Evolutionary conservation across 345 rosid species (phyloP).

Genomic region (Euclidium syriacum): DNA sequence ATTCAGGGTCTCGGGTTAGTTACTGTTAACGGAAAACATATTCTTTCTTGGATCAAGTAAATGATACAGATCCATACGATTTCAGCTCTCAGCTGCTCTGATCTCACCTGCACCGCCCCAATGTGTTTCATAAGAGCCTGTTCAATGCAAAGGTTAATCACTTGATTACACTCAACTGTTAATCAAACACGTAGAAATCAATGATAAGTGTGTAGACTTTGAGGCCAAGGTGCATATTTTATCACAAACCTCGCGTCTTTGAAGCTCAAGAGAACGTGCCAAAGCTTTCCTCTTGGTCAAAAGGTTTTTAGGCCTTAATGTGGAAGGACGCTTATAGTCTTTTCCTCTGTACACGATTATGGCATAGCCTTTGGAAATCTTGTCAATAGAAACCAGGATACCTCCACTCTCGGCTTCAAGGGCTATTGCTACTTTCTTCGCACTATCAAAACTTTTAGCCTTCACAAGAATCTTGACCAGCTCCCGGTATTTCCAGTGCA

Average conservation of each 20-base stretch:
- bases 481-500: slow-evolving; percentile 96
- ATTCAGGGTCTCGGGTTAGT: slow-evolving; percentile 11
- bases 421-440: slow-evolving; percentile 73
- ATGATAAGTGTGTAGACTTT: neutral
- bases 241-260: slow-evolving; percentile 66
- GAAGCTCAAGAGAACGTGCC: slow-evolving; percentile 94
- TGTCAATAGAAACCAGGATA: slow-evolving; percentile 82
- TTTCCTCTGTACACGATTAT: slow-evolving; percentile 81
- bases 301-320: slow-evolving; percentile 76
- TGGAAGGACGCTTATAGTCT: slow-evolving; percentile 76
- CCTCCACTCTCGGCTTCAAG: slow-evolving; percentile 99
- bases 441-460: slow-evolving; percentile 68
- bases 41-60: neutral
- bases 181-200: neutral
- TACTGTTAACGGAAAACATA: neutral
- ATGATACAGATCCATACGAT: slow-evolving; percentile 46
- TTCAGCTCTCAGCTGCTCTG: slow-evolving; percentile 67
- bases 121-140: slow-evolving; percentile 78
- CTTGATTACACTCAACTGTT: neutral
- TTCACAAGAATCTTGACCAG: slow-evolving; percentile 77
- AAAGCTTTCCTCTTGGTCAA: slow-evolving; percentile 95
- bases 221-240: neutral
- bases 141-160: slow-evolving; percentile 16
- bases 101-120: slow-evolving; percentile 44
- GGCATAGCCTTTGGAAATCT: slow-evolving; percentile 86